These are phyloP conservation scores for Solanum rostratum DNA, from an alignment of 257 asterid genomes.

Conservation along the genomic window DNA sequence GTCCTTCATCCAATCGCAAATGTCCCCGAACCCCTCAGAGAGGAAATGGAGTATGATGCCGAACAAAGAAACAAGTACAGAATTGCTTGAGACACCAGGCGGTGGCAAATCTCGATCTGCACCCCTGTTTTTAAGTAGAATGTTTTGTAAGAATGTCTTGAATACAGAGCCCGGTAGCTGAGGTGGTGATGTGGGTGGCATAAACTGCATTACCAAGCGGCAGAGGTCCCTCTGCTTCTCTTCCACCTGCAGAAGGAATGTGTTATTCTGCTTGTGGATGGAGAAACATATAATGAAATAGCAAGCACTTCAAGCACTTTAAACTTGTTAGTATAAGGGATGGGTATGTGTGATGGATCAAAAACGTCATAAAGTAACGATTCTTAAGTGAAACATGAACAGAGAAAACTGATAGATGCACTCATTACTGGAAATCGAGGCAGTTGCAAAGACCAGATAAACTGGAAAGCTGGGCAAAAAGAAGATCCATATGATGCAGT, in stretches of 20 bases:
- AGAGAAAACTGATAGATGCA: neutral
- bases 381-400: neutral
- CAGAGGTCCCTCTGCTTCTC: constrained; percentile 94
- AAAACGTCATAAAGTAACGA: neutral
- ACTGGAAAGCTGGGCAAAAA: neutral
- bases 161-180: constrained; percentile 89
- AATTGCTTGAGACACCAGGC: constrained; percentile 88
- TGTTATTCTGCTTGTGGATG: neutral
- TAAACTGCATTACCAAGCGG: constrained; percentile 79
- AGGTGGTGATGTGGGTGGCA: constrained; percentile 67
- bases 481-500: neutral
- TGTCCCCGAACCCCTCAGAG: constrained; percentile 77
- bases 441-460: neutral
- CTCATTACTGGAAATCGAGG: neutral
- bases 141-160: constrained; percentile 67
- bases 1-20: constrained; percentile 64
- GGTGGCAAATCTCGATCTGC: constrained; percentile 90
- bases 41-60: constrained; percentile 75
- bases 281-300: constrained; percentile 1
- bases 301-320: neutral
- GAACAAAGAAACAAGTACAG: constrained; percentile 81
- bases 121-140: constrained; percentile 86
- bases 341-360: neutral
- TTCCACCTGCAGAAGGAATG: constrained; percentile 51
- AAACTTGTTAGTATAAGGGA: neutral